These are phyloP conservation scores for Rhinocladiella mackenziei DNA, from an alignment of 2,329 filamentous ascomycete genomes.

Conservation along the genomic window DNA sequence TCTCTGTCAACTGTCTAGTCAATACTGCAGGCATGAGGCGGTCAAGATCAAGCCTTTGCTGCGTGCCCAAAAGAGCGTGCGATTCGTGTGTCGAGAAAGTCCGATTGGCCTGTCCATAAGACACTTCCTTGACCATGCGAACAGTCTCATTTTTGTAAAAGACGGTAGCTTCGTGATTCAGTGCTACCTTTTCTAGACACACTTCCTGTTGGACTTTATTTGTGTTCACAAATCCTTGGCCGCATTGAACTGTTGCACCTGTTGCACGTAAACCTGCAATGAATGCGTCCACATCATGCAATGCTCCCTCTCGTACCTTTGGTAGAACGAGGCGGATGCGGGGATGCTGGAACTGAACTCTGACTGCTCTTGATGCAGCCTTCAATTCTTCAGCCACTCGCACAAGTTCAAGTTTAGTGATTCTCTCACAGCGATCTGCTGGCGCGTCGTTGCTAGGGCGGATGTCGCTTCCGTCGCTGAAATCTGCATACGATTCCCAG, in stretches of 20 bases:
- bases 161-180: too few species aligned
- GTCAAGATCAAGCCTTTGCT: conserved; percentile 10
- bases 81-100: too few species aligned
- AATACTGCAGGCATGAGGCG: conserved; percentile 17
- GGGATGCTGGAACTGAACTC: conserved; percentile 58
- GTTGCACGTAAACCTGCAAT: conserved; percentile 53
- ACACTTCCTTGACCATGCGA: too few species aligned
- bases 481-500: conserved; percentile 49
- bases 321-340: conserved; percentile 59
- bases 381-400: conserved; percentile 57
- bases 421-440: conserved; percentile 38
- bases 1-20: conserved; percentile 41
- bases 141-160: too few species aligned
- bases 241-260: conserved; percentile 44
- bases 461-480: conserved; percentile 36
- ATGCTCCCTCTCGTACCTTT: conserved; percentile 50
- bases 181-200: too few species aligned
- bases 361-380: conserved; percentile 51
- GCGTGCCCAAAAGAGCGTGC: background rate
- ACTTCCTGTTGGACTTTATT: too few species aligned
- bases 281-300: conserved; percentile 54
- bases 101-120: too few species aligned
- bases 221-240: too few species aligned
- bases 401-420: conserved; percentile 56
- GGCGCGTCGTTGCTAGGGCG: conserved; percentile 29